Percentiles rank a stretch among this genome's conserved stretches.
Evolutionary conservation across 495 filamentous ascomycete genomes (phyloP).

Genomic region (Xylaria intraflava): DNA sequence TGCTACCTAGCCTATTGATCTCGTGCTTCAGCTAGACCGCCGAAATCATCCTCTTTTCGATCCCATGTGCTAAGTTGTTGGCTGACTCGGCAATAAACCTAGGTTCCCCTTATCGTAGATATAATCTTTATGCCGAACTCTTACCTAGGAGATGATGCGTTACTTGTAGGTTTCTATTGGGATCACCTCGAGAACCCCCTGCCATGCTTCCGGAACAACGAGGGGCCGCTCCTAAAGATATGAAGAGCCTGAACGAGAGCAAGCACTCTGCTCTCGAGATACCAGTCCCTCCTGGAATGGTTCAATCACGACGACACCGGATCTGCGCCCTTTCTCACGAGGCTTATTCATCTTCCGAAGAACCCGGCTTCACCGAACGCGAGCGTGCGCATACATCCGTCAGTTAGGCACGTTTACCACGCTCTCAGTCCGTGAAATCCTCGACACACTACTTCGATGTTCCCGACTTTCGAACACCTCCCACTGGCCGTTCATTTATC

Average conservation of each 20-base stretch:
- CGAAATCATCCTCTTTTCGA: neutral
- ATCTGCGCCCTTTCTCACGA: slow-evolving; percentile 6
- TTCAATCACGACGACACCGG: slow-evolving; percentile 14
- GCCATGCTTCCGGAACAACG: neutral
- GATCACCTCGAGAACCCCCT: neutral
- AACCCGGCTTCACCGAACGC: slow-evolving; percentile 11
- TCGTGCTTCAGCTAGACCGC: neutral
- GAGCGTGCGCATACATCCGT: slow-evolving; percentile 17
- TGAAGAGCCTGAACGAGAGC: neutral
- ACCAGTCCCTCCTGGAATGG: slow-evolving; percentile 18
- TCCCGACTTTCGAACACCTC: slow-evolving; percentile 11
- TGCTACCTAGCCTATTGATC: neutral
- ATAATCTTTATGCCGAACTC: neutral
- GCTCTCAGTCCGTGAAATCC: neutral
- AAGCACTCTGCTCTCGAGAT: neutral
- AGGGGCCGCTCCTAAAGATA: neutral
- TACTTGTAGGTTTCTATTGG: neutral
- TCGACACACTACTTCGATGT: neutral
- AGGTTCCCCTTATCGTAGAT: neutral
- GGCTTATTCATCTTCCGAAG: slow-evolving; percentile 11
- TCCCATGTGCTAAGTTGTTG: neutral
- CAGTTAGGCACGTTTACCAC: slow-evolving; percentile 16
- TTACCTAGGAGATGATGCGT: neutral
- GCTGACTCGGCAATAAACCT: neutral
- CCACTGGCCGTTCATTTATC: slow-evolving; percentile 6